Conservation (phyloP, 305 asterid genomes). For the Fraxinus greggii region DNA sequence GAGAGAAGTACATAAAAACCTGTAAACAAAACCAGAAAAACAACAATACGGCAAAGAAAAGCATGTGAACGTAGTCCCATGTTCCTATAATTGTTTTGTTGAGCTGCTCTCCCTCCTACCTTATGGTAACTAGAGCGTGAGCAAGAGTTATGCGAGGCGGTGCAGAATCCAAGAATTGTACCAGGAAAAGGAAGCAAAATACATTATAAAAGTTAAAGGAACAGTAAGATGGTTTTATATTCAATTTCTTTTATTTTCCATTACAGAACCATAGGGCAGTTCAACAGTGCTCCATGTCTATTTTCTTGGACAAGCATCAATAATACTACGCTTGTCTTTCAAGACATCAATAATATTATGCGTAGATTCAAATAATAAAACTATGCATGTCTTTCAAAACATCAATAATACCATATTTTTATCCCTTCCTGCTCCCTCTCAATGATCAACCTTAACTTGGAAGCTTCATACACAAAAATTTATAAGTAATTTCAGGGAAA, state of each 20-base stretch:
- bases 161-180: background rate
- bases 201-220: background rate
- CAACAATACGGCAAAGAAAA: background rate
- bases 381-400: background rate
- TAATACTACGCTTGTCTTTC: background rate
- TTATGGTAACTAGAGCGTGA: background rate
- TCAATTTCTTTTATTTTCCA: background rate
- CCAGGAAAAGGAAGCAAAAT: background rate
- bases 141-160: background rate
- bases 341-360: background rate
- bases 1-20: background rate
- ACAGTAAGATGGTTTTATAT: background rate
- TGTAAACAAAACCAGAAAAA: background rate
- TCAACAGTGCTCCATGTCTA: background rate
- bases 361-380: background rate
- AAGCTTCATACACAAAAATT: background rate
- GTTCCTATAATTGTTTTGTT: background rate
- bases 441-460: background rate
- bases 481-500: background rate
- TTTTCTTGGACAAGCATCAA: background rate
- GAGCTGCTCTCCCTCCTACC: background rate
- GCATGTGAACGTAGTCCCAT: background rate
- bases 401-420: background rate
- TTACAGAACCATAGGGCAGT: background rate
- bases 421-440: background rate